These are phyloP conservation scores for Pseudocohnilembus persalinus DNA, from an alignment of 169 alveolate genomes.

Conservation along the genomic window DNA sequence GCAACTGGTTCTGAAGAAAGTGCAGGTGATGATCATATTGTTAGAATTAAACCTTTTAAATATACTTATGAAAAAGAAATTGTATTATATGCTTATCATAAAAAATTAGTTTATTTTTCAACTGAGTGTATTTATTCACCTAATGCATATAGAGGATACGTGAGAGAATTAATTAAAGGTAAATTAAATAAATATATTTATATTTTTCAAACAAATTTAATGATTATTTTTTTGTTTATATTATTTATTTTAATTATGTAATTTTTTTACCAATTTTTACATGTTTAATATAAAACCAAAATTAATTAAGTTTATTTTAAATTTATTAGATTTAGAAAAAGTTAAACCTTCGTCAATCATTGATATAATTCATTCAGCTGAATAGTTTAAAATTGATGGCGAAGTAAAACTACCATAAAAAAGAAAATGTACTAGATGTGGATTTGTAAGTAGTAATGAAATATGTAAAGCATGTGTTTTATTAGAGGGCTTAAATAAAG, in stretches of 20 bases:
- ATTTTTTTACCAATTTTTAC: too few species aligned
- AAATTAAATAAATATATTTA: slow-evolving; percentile 64
- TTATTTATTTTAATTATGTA: too few species aligned
- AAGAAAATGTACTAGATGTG: slow-evolving; percentile 71
- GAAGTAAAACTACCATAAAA: slow-evolving; percentile 59
- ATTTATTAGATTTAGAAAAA: slow-evolving; percentile 19
- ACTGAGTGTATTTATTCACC: slow-evolving; percentile 98
- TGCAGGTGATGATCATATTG: slow-evolving; percentile 68
- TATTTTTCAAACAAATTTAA: too few species aligned
- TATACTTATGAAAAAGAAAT: slow-evolving; percentile 96
- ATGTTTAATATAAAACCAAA: too few species aligned
- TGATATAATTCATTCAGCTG: slow-evolving; percentile 86
- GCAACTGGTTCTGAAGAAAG: slow-evolving; percentile 66
- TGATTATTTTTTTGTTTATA: too few species aligned
- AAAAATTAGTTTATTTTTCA: slow-evolving; percentile 93
- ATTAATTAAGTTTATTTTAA: slow-evolving; percentile 22
- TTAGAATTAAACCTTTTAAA: slow-evolving; percentile 95
- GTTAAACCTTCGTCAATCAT: slow-evolving; percentile 70
- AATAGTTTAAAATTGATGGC: slow-evolving; percentile 57
- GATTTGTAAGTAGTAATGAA: slow-evolving; percentile 69
- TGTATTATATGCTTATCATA: slow-evolving; percentile 95
- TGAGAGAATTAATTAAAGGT: slow-evolving; percentile 92
- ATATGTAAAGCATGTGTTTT: slow-evolving; percentile 82
- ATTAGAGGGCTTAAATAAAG: slow-evolving; percentile 70
- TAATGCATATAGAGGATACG: slow-evolving; percentile 97